Conservation (phyloP, 495 filamentous ascomycete species). For the Trichoderma reesei region DNA sequence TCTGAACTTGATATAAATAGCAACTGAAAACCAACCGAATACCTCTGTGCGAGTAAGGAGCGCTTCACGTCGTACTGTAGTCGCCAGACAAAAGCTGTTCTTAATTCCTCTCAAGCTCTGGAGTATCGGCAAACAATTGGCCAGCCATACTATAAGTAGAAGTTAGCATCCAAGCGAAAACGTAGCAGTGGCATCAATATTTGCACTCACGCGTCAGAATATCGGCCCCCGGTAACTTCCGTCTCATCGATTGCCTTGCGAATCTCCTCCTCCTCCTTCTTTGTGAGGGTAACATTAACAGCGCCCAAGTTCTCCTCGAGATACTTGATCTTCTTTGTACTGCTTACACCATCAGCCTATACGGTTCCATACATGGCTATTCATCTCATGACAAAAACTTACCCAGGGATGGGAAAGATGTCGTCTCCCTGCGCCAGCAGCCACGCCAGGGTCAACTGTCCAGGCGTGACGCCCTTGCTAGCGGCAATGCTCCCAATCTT, state of each 20-base stretch:
- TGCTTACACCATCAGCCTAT: background rate
- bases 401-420: conserved; percentile 45
- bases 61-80: background rate
- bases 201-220: background rate
- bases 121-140: background rate
- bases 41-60: background rate
- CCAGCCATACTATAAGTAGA: background rate
- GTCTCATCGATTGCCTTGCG: conserved; percentile 15
- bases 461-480: conserved; percentile 36
- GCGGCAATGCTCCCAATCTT: conserved; percentile 35
- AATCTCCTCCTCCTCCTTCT: conserved; percentile 37
- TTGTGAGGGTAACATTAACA: conserved; percentile 31
- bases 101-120: background rate
- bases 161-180: background rate
- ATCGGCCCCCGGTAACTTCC: background rate
- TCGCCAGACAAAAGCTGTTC: too few relatives aligned
- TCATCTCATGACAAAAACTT: background rate
- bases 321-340: conserved; percentile 44
- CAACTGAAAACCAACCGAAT: too few relatives aligned
- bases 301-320: conserved; percentile 48
- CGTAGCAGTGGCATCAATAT: too few relatives aligned
- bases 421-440: conserved; percentile 46
- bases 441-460: conserved; percentile 49
- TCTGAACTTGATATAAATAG: too few relatives aligned
- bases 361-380: background rate